A percentile compares a stretch with the other conserved stretches of the same genome.
These are phyloP conservation scores for Tilletia indica DNA, from an alignment of 1,284 basidiomycete genomes.

Conservation along the genomic window DNA sequence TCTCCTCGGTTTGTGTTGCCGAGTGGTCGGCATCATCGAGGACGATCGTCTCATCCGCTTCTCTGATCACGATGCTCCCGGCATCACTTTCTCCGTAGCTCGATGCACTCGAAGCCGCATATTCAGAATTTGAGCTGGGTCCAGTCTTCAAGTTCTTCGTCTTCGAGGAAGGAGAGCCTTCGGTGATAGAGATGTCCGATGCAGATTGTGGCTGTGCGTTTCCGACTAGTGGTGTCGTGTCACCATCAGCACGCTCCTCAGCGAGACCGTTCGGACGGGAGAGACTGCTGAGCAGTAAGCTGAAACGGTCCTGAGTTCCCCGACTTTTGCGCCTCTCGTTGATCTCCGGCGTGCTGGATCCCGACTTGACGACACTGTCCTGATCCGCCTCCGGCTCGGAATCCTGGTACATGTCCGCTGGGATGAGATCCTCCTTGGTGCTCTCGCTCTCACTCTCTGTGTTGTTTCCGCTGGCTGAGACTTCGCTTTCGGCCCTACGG, in stretches of 20 bases:
- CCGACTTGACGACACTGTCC: neutral
- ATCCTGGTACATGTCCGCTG: neutral
- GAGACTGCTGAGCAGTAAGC: neutral
- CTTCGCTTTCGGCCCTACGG: neutral
- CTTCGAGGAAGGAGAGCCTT: too few relatives aligned
- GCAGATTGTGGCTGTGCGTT: neutral
- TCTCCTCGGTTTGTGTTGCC: too few relatives aligned
- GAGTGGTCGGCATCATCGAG: neutral
- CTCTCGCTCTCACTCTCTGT: slow-evolving; percentile 7
- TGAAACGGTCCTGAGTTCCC: slow-evolving; percentile 1
- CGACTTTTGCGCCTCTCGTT: neutral
- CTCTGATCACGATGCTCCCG: neutral
- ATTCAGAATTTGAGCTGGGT: neutral
- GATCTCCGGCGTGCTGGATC: neutral
- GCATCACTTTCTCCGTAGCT: slow-evolving; percentile 3
- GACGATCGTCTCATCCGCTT: neutral
- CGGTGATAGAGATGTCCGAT: neutral
- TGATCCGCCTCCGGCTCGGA: neutral
- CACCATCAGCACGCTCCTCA: neutral
- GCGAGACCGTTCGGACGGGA: neutral
- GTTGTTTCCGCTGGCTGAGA: neutral
- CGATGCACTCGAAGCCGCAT: slow-evolving; percentile 5
- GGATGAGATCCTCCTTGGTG: slow-evolving; percentile 9
- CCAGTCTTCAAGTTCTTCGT: too few relatives aligned
- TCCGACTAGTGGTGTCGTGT: too few relatives aligned